Conservation (phyloP, 2,329 filamentous ascomycete species). For the Cercospora sesami region DNA sequence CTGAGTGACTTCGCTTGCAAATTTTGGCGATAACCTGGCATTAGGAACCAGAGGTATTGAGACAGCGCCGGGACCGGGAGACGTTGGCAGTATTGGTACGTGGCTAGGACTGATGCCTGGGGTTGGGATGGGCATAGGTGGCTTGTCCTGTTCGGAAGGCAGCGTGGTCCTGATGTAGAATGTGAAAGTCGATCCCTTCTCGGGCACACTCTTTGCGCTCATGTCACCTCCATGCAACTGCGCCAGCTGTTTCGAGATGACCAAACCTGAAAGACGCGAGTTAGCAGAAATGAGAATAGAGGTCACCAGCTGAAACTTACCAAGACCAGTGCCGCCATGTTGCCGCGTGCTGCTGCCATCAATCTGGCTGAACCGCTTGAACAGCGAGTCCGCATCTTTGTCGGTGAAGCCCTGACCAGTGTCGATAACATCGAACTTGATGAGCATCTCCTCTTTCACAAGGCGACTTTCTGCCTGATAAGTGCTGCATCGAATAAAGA, state of each 20-base stretch:
- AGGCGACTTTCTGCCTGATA: conserved; percentile 43
- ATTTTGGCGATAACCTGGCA: conserved; percentile 22
- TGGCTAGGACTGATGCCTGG: conserved; percentile 23
- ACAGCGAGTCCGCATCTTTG: conserved; percentile 84
- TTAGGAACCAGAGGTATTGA: conserved; percentile 26
- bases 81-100: conserved; percentile 37
- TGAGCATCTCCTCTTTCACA: conserved; percentile 68
- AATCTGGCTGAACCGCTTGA: conserved; percentile 97
- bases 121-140: conserved; percentile 48
- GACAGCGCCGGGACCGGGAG: conserved; percentile 25
- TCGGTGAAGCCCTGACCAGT: conserved; percentile 89
- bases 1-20: conserved; percentile 34
- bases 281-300: background rate
- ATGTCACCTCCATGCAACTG: conserved; percentile 92
- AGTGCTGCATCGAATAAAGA: conserved; percentile 82
- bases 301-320: conserved; percentile 1
- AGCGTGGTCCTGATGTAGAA: conserved; percentile 70
- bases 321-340: conserved; percentile 89
- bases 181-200: conserved; percentile 74
- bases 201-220: conserved; percentile 77
- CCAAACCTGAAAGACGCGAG: conserved; percentile 56
- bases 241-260: conserved; percentile 93
- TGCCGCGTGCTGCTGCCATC: conserved; percentile 92
- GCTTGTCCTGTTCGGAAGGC: conserved; percentile 65
- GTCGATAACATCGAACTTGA: conserved; percentile 88